A percentile compares a stretch with the other conserved stretches of the same genome.
Evolutionary conservation across 768 basidiomycete species (phyloP).

Genomic region (Pisolithus orientalis): DNA sequence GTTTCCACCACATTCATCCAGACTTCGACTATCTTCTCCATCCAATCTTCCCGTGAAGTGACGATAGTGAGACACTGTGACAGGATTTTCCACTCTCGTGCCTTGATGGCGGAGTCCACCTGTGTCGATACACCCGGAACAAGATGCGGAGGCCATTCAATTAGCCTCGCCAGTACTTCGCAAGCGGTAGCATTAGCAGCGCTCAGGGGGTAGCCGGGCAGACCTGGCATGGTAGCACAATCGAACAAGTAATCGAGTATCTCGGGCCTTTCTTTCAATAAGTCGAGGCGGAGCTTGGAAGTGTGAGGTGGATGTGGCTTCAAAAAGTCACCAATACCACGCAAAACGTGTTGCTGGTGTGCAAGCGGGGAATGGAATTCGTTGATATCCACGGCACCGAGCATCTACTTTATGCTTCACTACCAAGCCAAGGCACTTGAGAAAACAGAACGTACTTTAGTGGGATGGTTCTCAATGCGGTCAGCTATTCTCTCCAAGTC

Average conservation of each 20-base stretch:
- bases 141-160: conserved; percentile 14
- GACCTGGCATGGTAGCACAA: conserved; percentile 18
- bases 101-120: conserved; percentile 5
- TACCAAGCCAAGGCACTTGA: neutral
- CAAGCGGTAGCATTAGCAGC: conserved; percentile 16
- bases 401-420: conserved; percentile 3
- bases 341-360: conserved; percentile 15
- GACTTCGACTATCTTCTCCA: conserved; percentile 17
- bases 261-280: conserved; percentile 14
- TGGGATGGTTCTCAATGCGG: conserved; percentile 11
- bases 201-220: conserved; percentile 24
- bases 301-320: conserved; percentile 5
- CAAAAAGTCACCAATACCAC: conserved; percentile 10
- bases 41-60: conserved; percentile 23
- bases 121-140: conserved; percentile 20
- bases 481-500: conserved; percentile 18
- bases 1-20: conserved; percentile 26
- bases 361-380: conserved; percentile 22
- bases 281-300: conserved; percentile 9
- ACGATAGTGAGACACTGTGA: conserved; percentile 16
- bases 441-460: neutral
- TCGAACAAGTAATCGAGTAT: conserved; percentile 19
- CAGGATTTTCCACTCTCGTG: conserved; percentile 19
- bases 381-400: conserved; percentile 9
- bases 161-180: conserved; percentile 20